Evolutionary conservation across 2,329 filamentous ascomycete genomes (phyloP), one percentile per base, ranked within the genome.

Genomic region (Trichophyton verrucosum): DNA sequence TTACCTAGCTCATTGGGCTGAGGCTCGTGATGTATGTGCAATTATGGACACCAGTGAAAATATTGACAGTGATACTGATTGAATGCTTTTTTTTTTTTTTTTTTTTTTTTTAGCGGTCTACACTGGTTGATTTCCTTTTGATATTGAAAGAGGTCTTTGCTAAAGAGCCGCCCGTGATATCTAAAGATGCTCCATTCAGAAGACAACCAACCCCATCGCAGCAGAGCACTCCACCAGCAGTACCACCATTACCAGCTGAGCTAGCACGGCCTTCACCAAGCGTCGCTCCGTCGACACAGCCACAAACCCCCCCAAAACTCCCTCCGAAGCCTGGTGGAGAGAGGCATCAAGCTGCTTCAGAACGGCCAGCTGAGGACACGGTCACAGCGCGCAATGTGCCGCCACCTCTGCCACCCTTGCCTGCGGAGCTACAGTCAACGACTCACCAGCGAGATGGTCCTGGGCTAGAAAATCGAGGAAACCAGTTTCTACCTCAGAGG

Each of bases 131-230:
- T 70, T 89, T 97, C 61, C 76, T 97, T 1, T 84, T 83, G 15
- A 87, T 95, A 30, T 76, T 99, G 2, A 83, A 87, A 66, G 89
- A 94, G 60, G 80, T 97, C 22, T 99, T 99, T 71, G 87, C 91
- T 42, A 95, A 95, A 74, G 94, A 99, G 69, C 94, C 94, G 7
- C 94, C 94, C 0, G 89, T 97, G 3, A 85, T 94, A 63, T 85
- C 91, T 38, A 86, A 85, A 66, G 85, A 85, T 65, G 70, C 70
- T 42, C 40, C 66, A 64, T 22, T 17, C 7, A 42, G 55, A 20
- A 38, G 38, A 22, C 55, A 27, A 40, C 17, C 75, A 70, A 3
- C 62, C n/a, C 88, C 88, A 62, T 87, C 88, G 60, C 66, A 66
- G 55, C 66, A 67, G 42, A 64, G 70, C 30, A 76, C 78, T 61